Evolutionary conservation across 495 filamentous ascomycete species (phyloP).

Genomic region (Cercophora sp.): DNA sequence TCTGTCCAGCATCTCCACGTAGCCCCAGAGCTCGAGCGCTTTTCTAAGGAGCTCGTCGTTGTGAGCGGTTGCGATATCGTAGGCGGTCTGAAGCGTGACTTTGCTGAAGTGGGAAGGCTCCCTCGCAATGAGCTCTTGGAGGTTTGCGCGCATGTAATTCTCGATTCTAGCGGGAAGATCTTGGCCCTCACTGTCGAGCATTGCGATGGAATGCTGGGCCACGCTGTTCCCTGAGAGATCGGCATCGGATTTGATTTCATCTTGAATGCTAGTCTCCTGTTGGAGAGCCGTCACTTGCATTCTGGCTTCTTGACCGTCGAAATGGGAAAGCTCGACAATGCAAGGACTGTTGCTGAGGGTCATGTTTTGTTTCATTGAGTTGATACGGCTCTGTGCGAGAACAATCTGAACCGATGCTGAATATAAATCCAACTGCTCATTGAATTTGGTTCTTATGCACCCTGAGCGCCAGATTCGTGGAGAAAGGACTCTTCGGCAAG

Average conservation of each 20-base stretch:
- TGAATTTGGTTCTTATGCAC: constrained; percentile 72
- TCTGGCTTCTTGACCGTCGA: constrained; percentile 52
- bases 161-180: constrained; percentile 66
- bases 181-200: constrained; percentile 64
- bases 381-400: constrained; percentile 62
- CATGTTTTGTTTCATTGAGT: constrained; percentile 52
- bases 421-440: constrained; percentile 69
- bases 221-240: constrained; percentile 28
- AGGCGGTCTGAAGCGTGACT: constrained; percentile 59
- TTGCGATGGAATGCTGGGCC: constrained; percentile 41
- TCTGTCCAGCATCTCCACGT: constrained; percentile 69
- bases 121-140: constrained; percentile 56
- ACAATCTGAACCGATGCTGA: constrained; percentile 66
- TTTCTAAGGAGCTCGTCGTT: constrained; percentile 62
- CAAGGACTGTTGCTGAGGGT: constrained; percentile 55
- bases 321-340: constrained; percentile 66
- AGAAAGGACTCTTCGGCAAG: constrained; percentile 72
- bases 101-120: constrained; percentile 67
- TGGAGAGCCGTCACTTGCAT: constrained; percentile 54
- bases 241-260: constrained; percentile 34
- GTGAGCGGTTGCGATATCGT: constrained; percentile 49
- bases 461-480: constrained; percentile 77
- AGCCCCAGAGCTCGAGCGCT: constrained; percentile 71
- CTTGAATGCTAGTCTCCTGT: constrained; percentile 43
- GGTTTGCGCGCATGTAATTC: constrained; percentile 62